Conservation (phyloP, 2,329 filamentous ascomycete genomes). For the Periconia macrospinosa region DNA sequence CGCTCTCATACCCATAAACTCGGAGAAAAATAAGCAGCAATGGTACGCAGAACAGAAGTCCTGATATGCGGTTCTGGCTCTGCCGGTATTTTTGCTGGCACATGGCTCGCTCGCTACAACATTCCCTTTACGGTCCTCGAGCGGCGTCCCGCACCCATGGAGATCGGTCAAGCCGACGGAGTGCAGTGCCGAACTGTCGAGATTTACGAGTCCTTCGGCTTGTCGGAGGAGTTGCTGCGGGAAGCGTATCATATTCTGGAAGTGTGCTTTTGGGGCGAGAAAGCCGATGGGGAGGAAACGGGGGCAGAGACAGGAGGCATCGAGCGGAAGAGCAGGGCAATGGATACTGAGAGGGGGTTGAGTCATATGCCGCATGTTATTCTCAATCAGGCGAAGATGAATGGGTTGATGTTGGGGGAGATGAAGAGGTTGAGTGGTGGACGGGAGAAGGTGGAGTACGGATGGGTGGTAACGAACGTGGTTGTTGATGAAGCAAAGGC, state of each 20-base stretch:
- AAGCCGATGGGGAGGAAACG: constrained; percentile 6
- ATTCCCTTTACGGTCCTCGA: constrained; percentile 62
- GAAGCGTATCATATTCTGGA: constrained; percentile 70
- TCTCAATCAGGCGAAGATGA: constrained; percentile 72
- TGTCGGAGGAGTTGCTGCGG: constrained; percentile 64
- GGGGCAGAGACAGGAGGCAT: constrained; percentile 47
- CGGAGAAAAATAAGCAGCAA: too few species aligned
- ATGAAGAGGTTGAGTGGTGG: constrained; percentile 48
- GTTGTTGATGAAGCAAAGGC: constrained; percentile 51
- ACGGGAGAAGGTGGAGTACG: constrained; percentile 56
- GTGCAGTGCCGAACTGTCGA: constrained; percentile 69
- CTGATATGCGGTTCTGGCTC: constrained; percentile 65
- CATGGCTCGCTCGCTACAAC: constrained; percentile 63
- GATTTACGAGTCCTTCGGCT: constrained; percentile 72
- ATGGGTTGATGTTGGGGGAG: constrained; percentile 59
- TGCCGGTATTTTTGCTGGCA: constrained; percentile 62
- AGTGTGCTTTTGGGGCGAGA: constrained; percentile 53
- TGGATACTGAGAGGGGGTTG: constrained; percentile 62
- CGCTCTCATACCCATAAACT: too few species aligned
- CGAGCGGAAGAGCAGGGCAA: constrained; percentile 43
- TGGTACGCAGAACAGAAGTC: constrained; percentile 49
- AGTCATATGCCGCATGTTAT: constrained; percentile 68
- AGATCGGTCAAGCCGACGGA: constrained; percentile 65
- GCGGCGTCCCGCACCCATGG: constrained; percentile 56
- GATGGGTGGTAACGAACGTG: constrained; percentile 54